Conservation (phyloP, 257 asterid genomes). For the Scutellaria baicalensis region DNA sequence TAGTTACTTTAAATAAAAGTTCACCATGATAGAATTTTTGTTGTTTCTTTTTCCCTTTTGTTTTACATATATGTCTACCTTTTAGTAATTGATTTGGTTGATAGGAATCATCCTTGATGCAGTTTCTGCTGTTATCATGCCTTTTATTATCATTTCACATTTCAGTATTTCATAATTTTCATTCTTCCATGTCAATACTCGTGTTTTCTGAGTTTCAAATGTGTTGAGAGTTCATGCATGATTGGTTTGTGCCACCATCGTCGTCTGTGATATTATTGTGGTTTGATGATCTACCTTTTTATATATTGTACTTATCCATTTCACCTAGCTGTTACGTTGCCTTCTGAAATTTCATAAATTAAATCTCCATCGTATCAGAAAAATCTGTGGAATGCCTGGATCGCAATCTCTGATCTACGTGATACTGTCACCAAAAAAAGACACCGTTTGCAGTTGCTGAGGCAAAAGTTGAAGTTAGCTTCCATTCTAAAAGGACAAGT, state of each 20-base stretch:
- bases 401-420: slow-evolving; percentile 82
- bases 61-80: not conserved
- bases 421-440: slow-evolving; percentile 89
- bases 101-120: not conserved
- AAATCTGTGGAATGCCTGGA: slow-evolving; percentile 94
- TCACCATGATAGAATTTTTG: not conserved
- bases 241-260: not conserved
- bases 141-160: not conserved
- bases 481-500: slow-evolving; percentile 91
- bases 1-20: not conserved
- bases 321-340: not conserved
- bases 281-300: not conserved
- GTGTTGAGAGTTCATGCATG: not conserved
- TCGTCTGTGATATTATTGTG: not conserved
- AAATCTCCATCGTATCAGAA: slow-evolving; percentile 41
- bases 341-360: not conserved
- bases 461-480: slow-evolving; percentile 89
- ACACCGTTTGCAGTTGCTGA: slow-evolving; percentile 88
- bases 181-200: not conserved
- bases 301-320: not conserved
- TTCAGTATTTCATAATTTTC: not conserved
- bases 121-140: not conserved
- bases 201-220: not conserved
- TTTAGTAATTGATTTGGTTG: not conserved
- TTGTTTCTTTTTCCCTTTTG: not conserved